phyloP scores from a whole-genome alignment of 208 protist species.

The Trypanosoma lewisi region DNA sequence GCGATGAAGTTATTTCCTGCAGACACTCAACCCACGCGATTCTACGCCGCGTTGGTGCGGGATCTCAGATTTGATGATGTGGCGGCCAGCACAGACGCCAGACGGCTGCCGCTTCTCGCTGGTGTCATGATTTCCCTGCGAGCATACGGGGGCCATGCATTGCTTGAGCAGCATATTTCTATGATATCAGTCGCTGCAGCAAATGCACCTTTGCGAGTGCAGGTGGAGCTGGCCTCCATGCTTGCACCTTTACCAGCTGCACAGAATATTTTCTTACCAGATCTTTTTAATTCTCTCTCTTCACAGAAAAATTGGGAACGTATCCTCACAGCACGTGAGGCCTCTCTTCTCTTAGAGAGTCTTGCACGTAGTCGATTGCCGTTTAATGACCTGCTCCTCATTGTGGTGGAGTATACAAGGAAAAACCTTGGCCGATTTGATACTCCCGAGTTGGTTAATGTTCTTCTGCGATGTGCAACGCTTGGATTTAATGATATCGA shows the following conservation, averaged over 20 bases:
- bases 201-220: conserved; percentile 47
- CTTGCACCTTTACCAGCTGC: conserved; percentile 52
- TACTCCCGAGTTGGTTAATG: conserved; percentile 43
- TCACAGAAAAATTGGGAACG: conserved; percentile 46
- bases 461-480: conserved; percentile 51
- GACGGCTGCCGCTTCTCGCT: conserved; percentile 36
- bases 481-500: conserved; percentile 76
- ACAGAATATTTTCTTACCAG: conserved; percentile 40
- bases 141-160: conserved; percentile 47
- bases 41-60: conserved; percentile 43
- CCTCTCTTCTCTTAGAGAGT: conserved; percentile 42
- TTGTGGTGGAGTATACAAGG: conserved; percentile 58
- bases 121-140: conserved; percentile 54
- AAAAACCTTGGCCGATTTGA: conserved; percentile 41
- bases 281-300: conserved; percentile 51
- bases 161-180: conserved; percentile 67
- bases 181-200: conserved; percentile 53
- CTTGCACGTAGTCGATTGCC: conserved; percentile 43
- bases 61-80: conserved; percentile 54
- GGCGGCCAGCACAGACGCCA: conserved; percentile 41
- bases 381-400: conserved; percentile 42
- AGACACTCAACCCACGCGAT: conserved; percentile 28
- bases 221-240: conserved; percentile 54
- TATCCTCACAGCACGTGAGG: conserved; percentile 45
- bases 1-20: conserved; percentile 42